A percentile compares a stretch with the other conserved stretches of the same genome.
These are phyloP conservation scores for Blastocystis sp. DNA, from an alignment of 352 stramenopile genomes.

Conservation along the genomic window DNA sequence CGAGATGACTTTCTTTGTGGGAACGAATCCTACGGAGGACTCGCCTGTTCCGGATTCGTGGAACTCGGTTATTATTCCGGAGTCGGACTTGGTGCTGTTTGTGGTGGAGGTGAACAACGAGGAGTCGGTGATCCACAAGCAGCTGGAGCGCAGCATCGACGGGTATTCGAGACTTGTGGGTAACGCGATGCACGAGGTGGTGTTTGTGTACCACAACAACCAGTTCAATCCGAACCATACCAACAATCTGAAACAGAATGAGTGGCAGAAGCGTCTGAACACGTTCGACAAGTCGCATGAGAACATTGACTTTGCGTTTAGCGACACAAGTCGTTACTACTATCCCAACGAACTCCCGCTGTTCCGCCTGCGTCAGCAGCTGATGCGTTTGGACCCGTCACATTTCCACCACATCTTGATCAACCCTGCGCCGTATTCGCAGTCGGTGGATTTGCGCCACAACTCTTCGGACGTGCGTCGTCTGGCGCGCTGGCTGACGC, in stretches of 20 bases:
- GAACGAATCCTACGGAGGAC: neutral
- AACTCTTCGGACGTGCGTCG: slow-evolving; percentile 67
- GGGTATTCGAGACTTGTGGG: neutral
- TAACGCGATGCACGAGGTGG: slow-evolving; percentile 41
- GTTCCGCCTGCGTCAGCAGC: slow-evolving; percentile 12
- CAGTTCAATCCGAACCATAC: slow-evolving; percentile 52
- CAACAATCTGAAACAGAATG: slow-evolving; percentile 34
- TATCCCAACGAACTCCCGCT: slow-evolving; percentile 35
- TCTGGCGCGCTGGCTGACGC: slow-evolving; percentile 76
- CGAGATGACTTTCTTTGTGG: slow-evolving; percentile 34
- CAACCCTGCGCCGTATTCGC: neutral
- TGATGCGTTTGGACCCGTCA: neutral
- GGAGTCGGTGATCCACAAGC: neutral
- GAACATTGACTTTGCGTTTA: slow-evolving; percentile 33
- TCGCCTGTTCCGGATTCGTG: neutral
- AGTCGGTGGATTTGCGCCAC: slow-evolving; percentile 13
- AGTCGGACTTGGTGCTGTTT: slow-evolving; percentile 44
- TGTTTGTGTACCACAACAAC: slow-evolving; percentile 57
- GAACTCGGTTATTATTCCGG: slow-evolving; percentile 16
- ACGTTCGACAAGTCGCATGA: slow-evolving; percentile 26
- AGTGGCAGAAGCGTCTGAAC: slow-evolving; percentile 37
- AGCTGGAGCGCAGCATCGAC: neutral
- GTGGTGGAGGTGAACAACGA: slow-evolving; percentile 18
- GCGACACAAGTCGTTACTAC: neutral
- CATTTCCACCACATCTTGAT: slow-evolving; percentile 57